Percentiles rank a stretch among this genome's conserved stretches.
Evolutionary conservation across 805 yeast genomes (phyloP).

Genomic region (Naumovozyma baii): DNA sequence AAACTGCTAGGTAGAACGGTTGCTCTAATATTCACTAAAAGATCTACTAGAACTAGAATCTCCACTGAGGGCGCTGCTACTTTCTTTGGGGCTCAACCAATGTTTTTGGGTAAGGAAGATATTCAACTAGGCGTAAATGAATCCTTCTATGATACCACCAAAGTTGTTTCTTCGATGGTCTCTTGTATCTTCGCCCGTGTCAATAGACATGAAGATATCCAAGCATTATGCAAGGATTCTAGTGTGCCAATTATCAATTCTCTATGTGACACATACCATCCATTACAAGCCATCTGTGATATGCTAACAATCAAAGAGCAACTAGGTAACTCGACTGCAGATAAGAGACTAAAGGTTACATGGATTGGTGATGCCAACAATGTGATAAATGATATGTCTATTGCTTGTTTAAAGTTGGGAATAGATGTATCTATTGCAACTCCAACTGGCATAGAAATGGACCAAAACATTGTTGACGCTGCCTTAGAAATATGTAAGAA

Average conservation of each 20-base stretch:
- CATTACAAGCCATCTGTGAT: slow-evolving; percentile 92
- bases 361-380: slow-evolving; percentile 98
- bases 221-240: slow-evolving; percentile 66
- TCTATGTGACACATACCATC: slow-evolving; percentile 86
- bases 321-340: slow-evolving; percentile 36
- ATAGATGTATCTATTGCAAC: slow-evolving; percentile 37
- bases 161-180: slow-evolving; percentile 89
- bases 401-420: slow-evolving; percentile 78
- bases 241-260: slow-evolving; percentile 89
- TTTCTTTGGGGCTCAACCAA: slow-evolving; percentile 89
- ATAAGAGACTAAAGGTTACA: slow-evolving; percentile 56
- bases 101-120: slow-evolving; percentile 94
- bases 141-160: slow-evolving; percentile 77
- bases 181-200: slow-evolving; percentile 97
- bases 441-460: slow-evolving; percentile 35
- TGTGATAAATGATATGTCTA: slow-evolving; percentile 85
- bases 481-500: slow-evolving; percentile 46
- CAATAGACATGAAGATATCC: slow-evolving; percentile 71
- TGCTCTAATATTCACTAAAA: slow-evolving; percentile 76
- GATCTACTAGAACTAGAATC: slow-evolving; percentile 92
- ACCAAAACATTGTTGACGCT: slow-evolving; percentile 39
- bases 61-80: slow-evolving; percentile 91
- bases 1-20: slow-evolving; percentile 72
- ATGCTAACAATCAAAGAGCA: slow-evolving; percentile 75
- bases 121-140: slow-evolving; percentile 96